Conservation (phyloP, 345 rosid genomes). For the Rhodamnia rubescens region DNA sequence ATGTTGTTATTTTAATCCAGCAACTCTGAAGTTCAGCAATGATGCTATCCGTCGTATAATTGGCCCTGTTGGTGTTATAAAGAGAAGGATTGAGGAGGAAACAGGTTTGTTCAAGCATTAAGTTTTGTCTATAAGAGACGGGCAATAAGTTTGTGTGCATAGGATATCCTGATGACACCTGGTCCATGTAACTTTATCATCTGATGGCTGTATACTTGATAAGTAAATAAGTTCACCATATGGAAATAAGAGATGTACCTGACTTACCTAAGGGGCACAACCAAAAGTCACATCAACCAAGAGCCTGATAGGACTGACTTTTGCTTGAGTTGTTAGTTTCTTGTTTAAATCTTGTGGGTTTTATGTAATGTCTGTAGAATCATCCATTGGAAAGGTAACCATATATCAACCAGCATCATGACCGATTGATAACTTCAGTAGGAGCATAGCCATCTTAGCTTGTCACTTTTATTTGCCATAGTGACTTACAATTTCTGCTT, state of each 20-base stretch:
- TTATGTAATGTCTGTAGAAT: background rate
- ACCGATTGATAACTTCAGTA: background rate
- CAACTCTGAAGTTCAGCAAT: slow-evolving; percentile 61
- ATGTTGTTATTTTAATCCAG: slow-evolving; percentile 31
- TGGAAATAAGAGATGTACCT: background rate
- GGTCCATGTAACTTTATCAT: background rate
- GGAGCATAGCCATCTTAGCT: background rate
- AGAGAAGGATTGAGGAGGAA: slow-evolving; percentile 86
- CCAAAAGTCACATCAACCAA: background rate
- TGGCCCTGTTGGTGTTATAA: slow-evolving; percentile 77
- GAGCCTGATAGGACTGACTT: background rate
- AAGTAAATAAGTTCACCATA: background rate
- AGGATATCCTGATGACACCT: background rate
- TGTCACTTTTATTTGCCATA: background rate
- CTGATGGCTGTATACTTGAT: background rate
- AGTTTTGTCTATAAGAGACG: background rate
- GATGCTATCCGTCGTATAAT: slow-evolving; percentile 76
- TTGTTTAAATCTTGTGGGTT: background rate
- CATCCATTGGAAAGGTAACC: background rate
- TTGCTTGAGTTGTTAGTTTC: background rate
- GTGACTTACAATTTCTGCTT: background rate
- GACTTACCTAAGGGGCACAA: background rate
- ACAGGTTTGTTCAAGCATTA: slow-evolving; percentile 44
- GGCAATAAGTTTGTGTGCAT: background rate
- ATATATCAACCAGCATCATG: background rate